Evolutionary conservation across 768 basidiomycete genomes (phyloP).

Genomic region (Calvatia gigantea): DNA sequence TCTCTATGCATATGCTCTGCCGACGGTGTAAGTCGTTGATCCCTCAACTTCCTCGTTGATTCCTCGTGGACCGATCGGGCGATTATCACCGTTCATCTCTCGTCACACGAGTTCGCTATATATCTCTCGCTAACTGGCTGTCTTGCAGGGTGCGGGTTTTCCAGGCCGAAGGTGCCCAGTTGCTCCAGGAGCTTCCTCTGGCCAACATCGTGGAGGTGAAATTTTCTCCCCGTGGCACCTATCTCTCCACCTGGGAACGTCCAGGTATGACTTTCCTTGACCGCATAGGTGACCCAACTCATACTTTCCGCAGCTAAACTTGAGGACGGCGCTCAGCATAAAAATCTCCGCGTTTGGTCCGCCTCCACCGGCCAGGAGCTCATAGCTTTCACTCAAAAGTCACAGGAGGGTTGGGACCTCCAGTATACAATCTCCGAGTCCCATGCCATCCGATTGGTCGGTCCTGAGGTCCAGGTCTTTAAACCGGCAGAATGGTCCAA

Average conservation of each 20-base stretch:
- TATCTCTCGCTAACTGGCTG: conserved; percentile 6
- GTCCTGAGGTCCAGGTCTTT: conserved; percentile 81
- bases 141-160: conserved; percentile 65
- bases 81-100: conserved; percentile 13
- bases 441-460: conserved; percentile 77
- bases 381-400: conserved; percentile 84
- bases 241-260: conserved; percentile 94
- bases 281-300: background rate
- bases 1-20: conserved; percentile 81
- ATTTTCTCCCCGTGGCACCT: conserved; percentile 93
- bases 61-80: conserved; percentile 16
- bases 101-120: conserved; percentile 7
- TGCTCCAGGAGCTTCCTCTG: conserved; percentile 71
- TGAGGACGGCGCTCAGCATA: conserved; percentile 88
- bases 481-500: conserved; percentile 76
- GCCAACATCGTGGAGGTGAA: conserved; percentile 78
- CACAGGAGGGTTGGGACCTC: conserved; percentile 86
- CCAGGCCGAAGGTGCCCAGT: conserved; percentile 68
- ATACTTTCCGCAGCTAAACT: conserved; percentile 56
- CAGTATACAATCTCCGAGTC: conserved; percentile 91
- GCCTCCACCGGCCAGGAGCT: conserved; percentile 84
- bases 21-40: conserved; percentile 64
- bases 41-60: conserved; percentile 17
- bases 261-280: conserved; percentile 47
- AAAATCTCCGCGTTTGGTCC: conserved; percentile 91